These are phyloP conservation scores for Hemisphaericaspora lyxosophila DNA, from an alignment of 1,139 yeast species.

Conservation along the genomic window DNA sequence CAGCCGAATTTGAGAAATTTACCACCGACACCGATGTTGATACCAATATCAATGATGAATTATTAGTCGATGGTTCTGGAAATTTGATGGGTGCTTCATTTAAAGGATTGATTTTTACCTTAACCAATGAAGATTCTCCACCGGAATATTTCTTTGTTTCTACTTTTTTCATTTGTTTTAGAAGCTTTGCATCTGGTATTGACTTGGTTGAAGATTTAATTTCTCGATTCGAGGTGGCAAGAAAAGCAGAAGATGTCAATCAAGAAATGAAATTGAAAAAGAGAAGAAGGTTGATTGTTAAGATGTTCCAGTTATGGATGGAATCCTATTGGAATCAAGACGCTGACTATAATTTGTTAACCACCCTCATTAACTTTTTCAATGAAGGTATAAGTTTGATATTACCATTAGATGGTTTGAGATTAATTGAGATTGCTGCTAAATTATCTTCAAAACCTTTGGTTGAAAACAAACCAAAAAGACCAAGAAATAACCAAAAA, in stretches of 20 bases:
- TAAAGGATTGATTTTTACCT: constrained; percentile 65
- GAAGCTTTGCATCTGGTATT: constrained; percentile 68
- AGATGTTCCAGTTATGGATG: constrained; percentile 76
- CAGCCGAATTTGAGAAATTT: constrained; percentile 39
- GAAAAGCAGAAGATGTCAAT: constrained; percentile 35
- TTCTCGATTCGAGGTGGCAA: constrained; percentile 56
- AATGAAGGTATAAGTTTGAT: constrained; percentile 63
- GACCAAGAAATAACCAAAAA: constrained; percentile 15
- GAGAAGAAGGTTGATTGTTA: constrained; percentile 66
- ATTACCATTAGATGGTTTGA: constrained; percentile 65
- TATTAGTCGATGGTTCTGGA: constrained; percentile 49
- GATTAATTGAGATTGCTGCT: constrained; percentile 61
- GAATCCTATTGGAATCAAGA: constrained; percentile 82
- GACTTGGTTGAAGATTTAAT: constrained; percentile 72
- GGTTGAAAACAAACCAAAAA: constrained; percentile 24
- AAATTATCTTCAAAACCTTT: constrained; percentile 43
- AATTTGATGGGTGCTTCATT: constrained; percentile 75
- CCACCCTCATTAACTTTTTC: constrained; percentile 72
- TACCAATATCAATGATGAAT: constrained; percentile 32
- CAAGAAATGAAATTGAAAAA: constrained; percentile 56
- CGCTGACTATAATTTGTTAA: constrained; percentile 57
- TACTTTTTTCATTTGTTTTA: constrained; percentile 77
- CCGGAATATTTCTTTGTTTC: constrained; percentile 70
- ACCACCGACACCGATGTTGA: constrained; percentile 18
- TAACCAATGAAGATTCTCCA: constrained; percentile 72